Evolutionary conservation across 2,329 filamentous ascomycete species (phyloP).

Genomic region (Coleophoma cylindrospora): DNA sequence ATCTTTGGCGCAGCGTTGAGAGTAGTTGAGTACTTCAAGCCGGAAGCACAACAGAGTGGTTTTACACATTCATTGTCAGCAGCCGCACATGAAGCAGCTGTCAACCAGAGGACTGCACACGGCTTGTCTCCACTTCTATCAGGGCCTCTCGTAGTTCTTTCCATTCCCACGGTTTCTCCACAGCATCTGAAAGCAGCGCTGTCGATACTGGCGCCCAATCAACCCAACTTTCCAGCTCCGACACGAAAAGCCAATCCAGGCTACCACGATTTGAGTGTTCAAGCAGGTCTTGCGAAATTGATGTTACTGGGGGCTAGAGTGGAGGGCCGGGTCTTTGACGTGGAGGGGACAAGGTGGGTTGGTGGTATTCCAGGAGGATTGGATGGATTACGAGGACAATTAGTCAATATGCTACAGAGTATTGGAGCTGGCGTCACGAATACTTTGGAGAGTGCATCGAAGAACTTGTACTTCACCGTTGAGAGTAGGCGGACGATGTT

Average conservation of each 20-base stretch:
- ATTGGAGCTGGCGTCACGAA: conserved; percentile 73
- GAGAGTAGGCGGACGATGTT: conserved; percentile 77
- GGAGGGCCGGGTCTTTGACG: conserved; percentile 55
- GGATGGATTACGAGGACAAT: conserved; percentile 73
- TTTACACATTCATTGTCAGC: conserved; percentile 55
- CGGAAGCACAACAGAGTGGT: conserved; percentile 31
- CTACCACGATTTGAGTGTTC: conserved; percentile 75
- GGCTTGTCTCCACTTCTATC: conserved; percentile 71
- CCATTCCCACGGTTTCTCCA: conserved; percentile 79
- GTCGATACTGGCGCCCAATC: conserved; percentile 68
- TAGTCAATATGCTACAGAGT: conserved; percentile 76
- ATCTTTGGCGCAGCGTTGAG: conserved; percentile 84
- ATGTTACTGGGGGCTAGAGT: conserved; percentile 81
- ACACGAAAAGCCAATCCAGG: conserved; percentile 69
- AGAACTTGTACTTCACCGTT: conserved; percentile 81
- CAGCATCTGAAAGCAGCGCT: conserved; percentile 78
- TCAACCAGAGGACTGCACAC: conserved; percentile 43
- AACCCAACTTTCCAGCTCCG: conserved; percentile 72
- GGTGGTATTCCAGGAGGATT: conserved; percentile 77
- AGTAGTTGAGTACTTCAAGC: conserved; percentile 78
- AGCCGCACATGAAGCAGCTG: conserved; percentile 26
- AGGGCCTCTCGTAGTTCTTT: conserved; percentile 75
- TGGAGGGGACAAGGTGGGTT: conserved; percentile 53
- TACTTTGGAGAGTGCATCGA: conserved; percentile 73
- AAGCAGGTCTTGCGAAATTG: conserved; percentile 80